Evolutionary conservation across 2,329 filamentous ascomycete species (phyloP), one percentile per base, ranked within the genome.

Genomic region (Diaporthe batatas): DNA sequence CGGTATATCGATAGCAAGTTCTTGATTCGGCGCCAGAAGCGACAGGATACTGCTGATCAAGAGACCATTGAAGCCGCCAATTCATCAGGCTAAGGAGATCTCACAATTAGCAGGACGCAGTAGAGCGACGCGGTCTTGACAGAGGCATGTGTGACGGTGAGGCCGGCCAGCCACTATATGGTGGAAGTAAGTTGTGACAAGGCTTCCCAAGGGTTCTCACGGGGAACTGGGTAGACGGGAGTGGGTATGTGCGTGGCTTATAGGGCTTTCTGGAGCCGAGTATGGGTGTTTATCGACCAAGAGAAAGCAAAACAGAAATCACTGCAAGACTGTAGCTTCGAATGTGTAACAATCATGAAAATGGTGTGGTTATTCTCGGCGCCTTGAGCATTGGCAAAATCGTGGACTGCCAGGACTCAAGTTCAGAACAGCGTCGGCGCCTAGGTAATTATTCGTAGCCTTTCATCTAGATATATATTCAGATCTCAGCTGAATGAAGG

Each of bases 1-100:
- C 57, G 57, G 6, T 59, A 59, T 23, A 29, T 59, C 29, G 57
- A 59, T 36, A 59, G 57, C 36, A 59, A 59, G 57, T 29, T 42
- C 14, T 6, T 59, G 2, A 59, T 44, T 21, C 57, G 57, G 36
- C 57, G 57, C 36, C 36, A 59, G 36, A 59, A 59, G 36, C 36
- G 36, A 44, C n/a, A 42, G 57, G 57, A 29, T n/a, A 23, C 23
- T 29, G 23, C 36, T 7, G 25, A 44, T 7, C 57, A 59, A 29
- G 57, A 59, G 12, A 59, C 57, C 7, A 18, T 59, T 11, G 36
- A 42, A 42, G 36, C 36, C 3, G 36, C 36, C 5, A 42, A 21
- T 29, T 59, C 23, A 2, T 59, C 57, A 18, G 57, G 36, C 18
- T 36, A 59, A 29, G 23, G 44, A 25, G 57, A 44, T 8, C 36